Evolutionary conservation across 495 filamentous ascomycete species (phyloP), one percentile per base, ranked within the genome.

Genomic region (Ramalina intermedia): DNA sequence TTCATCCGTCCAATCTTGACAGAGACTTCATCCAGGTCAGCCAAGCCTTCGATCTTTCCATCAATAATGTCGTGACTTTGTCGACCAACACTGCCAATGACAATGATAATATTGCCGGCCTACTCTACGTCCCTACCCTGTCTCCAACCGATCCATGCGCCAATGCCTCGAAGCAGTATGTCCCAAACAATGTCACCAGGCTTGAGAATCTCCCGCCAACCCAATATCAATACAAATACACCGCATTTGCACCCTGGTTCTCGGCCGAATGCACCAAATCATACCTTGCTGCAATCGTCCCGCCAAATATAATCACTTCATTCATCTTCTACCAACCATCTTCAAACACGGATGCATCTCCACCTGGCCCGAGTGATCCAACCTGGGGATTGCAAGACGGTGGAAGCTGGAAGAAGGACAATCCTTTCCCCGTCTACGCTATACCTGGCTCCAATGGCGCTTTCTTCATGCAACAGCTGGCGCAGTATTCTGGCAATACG

Each of bases 181-280:
- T 95, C 12, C 86, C 89, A 0, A 37, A 58, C n/a, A 88, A 87
- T 61, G 85, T 77, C 38, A 90, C 84, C 12, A 74, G 83, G 18
- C 69, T 74, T 51, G 61, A 69, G 43, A 77, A 91, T 57, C 74
- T 95, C 3, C 80, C 82, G 1, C 39, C 52, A 1, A 57, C 56
- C 18, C 49, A 66, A 27, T 33, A 33, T 33, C 16, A 44, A 8
- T 73, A 73, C 49, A 69, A 76, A 4, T 71, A 80, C n/a, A 75
- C 94, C 37, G 89, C 79, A 17, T 63, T 94, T n/a, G 87, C 82
- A 8, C 90, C 90, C n/a, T 96, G 90, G 90, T 69, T 89, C 29
- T 81, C 69, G 39, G 66, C 63, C 2, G 63, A 74, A 18, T 96
- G 90, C 52, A 79, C 83, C 8, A 61, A 68, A 38, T 72, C 76